Evolutionary conservation across 305 asterid species (phyloP).

Genomic region (Fraxinus sp.): DNA sequence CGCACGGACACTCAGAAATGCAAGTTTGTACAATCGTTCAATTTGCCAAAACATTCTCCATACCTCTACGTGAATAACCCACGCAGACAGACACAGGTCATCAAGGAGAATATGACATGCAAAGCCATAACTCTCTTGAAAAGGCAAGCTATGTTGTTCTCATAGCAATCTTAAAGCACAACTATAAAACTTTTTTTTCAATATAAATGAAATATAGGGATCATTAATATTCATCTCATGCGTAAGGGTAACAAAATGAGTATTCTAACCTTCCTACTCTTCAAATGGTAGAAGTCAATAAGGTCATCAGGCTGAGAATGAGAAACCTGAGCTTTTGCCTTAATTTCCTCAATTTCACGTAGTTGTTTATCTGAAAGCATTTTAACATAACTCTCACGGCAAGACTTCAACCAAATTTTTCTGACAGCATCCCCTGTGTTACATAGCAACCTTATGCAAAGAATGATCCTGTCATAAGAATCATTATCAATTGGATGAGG

Average conservation of each 20-base stretch:
- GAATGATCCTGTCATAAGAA: conserved; percentile 47
- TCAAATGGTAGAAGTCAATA: conserved; percentile 54
- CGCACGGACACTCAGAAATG: background rate
- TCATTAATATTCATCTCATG: background rate
- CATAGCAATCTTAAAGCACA: background rate
- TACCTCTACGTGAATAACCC: background rate
- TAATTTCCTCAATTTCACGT: conserved; percentile 50
- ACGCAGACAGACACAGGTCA: background rate
- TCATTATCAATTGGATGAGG: conserved; percentile 56
- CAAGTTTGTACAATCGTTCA: background rate
- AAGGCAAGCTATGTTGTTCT: background rate
- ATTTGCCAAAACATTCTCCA: background rate
- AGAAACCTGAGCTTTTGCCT: conserved; percentile 48
- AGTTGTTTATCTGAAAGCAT: conserved; percentile 55
- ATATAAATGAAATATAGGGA: background rate
- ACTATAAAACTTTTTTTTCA: background rate
- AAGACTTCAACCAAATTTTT: conserved; percentile 49
- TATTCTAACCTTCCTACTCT: conserved; percentile 48
- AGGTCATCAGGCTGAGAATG: conserved; percentile 58
- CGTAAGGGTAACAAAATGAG: conserved; percentile 5
- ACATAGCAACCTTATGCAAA: conserved; percentile 42
- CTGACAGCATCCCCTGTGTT: conserved; percentile 42
- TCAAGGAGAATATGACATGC: background rate
- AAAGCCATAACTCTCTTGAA: background rate
- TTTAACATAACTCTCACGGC: conserved; percentile 50